Evolutionary conservation across 495 filamentous ascomycete genomes (phyloP).

Genomic region (Trichoderma virens): DNA sequence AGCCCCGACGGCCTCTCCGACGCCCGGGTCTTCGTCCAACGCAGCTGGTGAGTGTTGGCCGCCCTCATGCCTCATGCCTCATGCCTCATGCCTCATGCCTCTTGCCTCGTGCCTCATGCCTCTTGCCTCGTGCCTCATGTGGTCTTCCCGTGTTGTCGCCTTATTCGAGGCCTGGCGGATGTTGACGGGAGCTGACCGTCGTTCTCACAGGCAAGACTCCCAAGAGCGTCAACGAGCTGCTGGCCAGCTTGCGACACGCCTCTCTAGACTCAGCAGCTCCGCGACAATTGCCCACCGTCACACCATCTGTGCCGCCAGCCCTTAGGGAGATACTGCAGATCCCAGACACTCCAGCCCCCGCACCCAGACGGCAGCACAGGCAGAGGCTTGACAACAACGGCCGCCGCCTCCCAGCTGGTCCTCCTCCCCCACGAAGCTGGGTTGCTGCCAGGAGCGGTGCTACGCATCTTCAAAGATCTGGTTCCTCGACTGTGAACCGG

Average conservation of each 20-base stretch:
- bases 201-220: constrained; percentile 13
- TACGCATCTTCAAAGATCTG: background rate
- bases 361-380: constrained; percentile 43
- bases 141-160: background rate
- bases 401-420: constrained; percentile 51
- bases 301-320: constrained; percentile 40
- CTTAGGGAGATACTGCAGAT: constrained; percentile 56
- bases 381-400: constrained; percentile 34
- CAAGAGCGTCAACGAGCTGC: constrained; percentile 43
- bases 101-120: background rate
- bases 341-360: constrained; percentile 60
- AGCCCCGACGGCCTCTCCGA: constrained; percentile 22
- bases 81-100: background rate
- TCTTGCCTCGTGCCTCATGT: background rate
- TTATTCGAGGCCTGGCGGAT: background rate
- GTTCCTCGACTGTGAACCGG: background rate
- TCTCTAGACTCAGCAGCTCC: constrained; percentile 19
- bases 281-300: constrained; percentile 17
- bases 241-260: constrained; percentile 38
- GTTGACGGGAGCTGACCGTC: constrained; percentile 5
- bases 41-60: constrained; percentile 3
- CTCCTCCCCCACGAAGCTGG: constrained; percentile 68
- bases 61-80: background rate
- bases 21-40: constrained; percentile 14
- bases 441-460: constrained; percentile 18